These are phyloP conservation scores for Clitocybe nebularis DNA, from an alignment of 1,284 basidiomycete genomes.

Conservation along the genomic window DNA sequence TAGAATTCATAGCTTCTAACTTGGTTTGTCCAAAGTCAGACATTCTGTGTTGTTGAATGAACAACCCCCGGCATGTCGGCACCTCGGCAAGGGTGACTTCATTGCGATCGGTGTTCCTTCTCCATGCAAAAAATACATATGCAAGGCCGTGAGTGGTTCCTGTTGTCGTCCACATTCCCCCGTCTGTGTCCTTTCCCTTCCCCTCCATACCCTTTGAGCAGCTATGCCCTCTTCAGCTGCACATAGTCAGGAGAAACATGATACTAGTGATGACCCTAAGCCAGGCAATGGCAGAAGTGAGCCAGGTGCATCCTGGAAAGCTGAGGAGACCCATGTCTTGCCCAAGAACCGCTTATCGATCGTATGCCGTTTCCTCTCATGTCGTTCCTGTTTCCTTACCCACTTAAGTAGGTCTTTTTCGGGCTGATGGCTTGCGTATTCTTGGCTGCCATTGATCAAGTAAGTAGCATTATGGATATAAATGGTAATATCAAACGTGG, in stretches of 20 bases:
- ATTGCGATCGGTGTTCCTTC: slow-evolving; percentile 10
- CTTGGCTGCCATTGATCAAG: slow-evolving; percentile 58
- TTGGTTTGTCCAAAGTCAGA: too few species aligned
- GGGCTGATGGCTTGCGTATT: slow-evolving; percentile 56
- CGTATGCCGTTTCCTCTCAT: slow-evolving; percentile 24
- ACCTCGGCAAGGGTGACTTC: slow-evolving; percentile 15
- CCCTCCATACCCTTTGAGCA: neutral
- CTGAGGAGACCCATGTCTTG: slow-evolving; percentile 45
- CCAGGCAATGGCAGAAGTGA: slow-evolving; percentile 18
- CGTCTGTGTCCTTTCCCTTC: neutral
- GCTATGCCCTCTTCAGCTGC: slow-evolving; percentile 12
- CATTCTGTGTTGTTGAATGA: too few species aligned
- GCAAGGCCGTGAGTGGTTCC: slow-evolving; percentile 13
- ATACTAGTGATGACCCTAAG: slow-evolving; percentile 4
- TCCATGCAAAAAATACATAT: slow-evolving; percentile 11
- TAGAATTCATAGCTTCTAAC: too few species aligned
- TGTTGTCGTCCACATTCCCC: slow-evolving; percentile 4
- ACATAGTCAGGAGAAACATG: neutral
- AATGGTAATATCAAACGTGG: slow-evolving; percentile 5
- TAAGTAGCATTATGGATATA: slow-evolving; percentile 17
- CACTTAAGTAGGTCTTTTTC: slow-evolving; percentile 39
- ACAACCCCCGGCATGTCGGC: slow-evolving; percentile 17
- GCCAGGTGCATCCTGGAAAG: slow-evolving; percentile 51
- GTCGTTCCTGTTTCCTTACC: neutral
- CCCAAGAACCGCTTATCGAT: slow-evolving; percentile 52